phyloP scores from a whole-genome alignment of 305 asterid species.

The Plantago coronopus region DNA sequence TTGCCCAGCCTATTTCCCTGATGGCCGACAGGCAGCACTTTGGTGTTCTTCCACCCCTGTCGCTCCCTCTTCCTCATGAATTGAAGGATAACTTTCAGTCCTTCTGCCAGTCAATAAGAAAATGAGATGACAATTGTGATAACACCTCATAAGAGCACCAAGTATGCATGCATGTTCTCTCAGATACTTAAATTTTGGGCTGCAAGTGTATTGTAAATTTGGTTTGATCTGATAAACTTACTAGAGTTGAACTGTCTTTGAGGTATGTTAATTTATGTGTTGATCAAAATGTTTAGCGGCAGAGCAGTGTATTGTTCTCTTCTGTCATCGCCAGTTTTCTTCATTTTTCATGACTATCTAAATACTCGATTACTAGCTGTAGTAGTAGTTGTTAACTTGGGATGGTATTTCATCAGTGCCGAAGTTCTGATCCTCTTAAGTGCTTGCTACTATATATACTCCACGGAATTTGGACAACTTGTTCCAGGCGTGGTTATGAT shows the following conservation, averaged over 20 bases:
- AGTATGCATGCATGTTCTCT: constrained; percentile 4
- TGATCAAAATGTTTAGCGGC: background rate
- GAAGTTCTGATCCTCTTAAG: too few species aligned
- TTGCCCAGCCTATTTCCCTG: constrained; percentile 47
- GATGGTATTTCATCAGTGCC: too few species aligned
- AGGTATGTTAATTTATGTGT: background rate
- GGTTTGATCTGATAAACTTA: background rate
- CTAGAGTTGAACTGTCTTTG: background rate
- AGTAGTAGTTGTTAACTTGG: too few species aligned
- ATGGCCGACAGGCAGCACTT: constrained; percentile 31
- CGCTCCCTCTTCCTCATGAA: constrained; percentile 75
- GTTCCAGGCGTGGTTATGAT: too few species aligned
- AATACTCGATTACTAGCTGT: too few species aligned
- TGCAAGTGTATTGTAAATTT: constrained; percentile 6
- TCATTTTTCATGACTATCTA: too few species aligned
- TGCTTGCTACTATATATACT: too few species aligned
- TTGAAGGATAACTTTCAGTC: constrained; percentile 72
- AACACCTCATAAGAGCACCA: background rate
- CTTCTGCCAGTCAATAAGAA: constrained; percentile 60
- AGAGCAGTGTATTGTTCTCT: background rate
- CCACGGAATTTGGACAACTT: too few species aligned
- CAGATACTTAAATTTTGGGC: constrained; percentile 1
- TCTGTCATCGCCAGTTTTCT: too few species aligned
- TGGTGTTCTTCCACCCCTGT: constrained; percentile 62
- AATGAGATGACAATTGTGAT: constrained; percentile 26